Evolutionary conservation across 148 eudicot species (phyloP).

Genomic region (Chenopodium formosanum): DNA sequence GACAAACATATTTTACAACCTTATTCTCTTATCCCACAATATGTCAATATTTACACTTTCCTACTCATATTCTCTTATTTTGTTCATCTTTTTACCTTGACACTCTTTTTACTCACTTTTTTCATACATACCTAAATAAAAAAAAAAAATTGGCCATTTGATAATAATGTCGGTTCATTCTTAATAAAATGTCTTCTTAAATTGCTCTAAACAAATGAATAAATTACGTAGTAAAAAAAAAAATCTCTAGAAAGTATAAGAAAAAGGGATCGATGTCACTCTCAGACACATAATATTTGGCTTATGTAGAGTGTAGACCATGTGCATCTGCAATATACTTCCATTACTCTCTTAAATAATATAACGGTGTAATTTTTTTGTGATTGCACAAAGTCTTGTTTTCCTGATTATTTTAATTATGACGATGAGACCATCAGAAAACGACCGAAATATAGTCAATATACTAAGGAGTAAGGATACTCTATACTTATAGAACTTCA

Average conservation of each 20-base stretch:
- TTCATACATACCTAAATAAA: too few relatives aligned
- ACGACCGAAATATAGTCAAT: neutral
- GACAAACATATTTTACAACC: too few relatives aligned
- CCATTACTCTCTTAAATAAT: neutral
- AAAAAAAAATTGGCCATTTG: too few relatives aligned
- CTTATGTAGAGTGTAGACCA: conserved; percentile 12
- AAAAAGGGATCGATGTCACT: neutral
- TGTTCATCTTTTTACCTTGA: too few relatives aligned
- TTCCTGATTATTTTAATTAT: neutral
- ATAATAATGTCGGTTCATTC: too few relatives aligned
- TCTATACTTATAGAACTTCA: too few relatives aligned
- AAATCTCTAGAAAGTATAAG: neutral
- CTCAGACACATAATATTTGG: neutral
- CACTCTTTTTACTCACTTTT: too few relatives aligned
- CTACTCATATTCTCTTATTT: too few relatives aligned
- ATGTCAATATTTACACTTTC: too few relatives aligned
- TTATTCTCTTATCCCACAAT: too few relatives aligned
- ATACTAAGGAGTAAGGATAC: too few relatives aligned
- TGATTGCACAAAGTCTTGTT: neutral
- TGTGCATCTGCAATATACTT: neutral
- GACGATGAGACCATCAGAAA: neutral
- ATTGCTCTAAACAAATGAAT: neutral
- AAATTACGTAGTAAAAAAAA: neutral
- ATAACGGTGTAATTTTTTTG: neutral
- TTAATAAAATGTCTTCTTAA: neutral